These are phyloP conservation scores for Plantago ovata DNA, from an alignment of 257 asterid genomes.

Conservation along the genomic window DNA sequence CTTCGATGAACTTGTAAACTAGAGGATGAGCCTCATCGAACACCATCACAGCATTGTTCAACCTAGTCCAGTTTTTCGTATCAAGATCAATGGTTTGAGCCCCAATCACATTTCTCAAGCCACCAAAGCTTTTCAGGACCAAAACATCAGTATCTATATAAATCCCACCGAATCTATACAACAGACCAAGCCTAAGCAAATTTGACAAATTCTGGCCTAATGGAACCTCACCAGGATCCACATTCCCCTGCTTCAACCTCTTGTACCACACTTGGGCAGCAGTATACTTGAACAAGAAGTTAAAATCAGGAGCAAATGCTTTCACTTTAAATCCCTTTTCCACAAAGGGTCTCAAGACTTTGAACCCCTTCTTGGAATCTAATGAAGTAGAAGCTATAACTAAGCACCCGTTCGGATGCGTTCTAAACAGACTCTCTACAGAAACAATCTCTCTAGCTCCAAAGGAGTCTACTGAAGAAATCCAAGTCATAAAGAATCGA, in stretches of 20 bases:
- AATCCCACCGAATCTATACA: constrained; percentile 85
- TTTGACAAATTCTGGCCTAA: constrained; percentile 82
- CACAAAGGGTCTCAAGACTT: constrained; percentile 54
- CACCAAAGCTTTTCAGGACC: constrained; percentile 44
- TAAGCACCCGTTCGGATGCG: constrained; percentile 72
- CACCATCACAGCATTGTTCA: constrained; percentile 88
- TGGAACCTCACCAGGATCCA: constrained; percentile 72
- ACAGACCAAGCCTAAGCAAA: constrained; percentile 70
- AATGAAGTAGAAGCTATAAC: constrained; percentile 64
- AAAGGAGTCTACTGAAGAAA: constrained; percentile 50
- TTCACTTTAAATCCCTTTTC: constrained; percentile 50
- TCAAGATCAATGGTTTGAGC: constrained; percentile 64
- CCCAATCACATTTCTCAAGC: constrained; percentile 58
- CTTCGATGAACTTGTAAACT: constrained; percentile 77
- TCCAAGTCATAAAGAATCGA: constrained; percentile 89
- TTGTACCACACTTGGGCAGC: constrained; percentile 67
- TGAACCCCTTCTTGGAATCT: constrained; percentile 58
- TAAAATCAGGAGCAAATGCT: constrained; percentile 67
- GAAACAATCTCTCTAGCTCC: constrained; percentile 61
- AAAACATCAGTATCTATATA: constrained; percentile 80
- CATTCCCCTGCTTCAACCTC: constrained; percentile 49
- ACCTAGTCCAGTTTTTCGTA: constrained; percentile 73
- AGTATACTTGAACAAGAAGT: constrained; percentile 58
- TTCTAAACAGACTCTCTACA: constrained; percentile 50
- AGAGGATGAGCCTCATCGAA: constrained; percentile 78